phyloP scores from a whole-genome alignment of 2,329 filamentous ascomycete species.

The Aureobasidium sp. region DNA sequence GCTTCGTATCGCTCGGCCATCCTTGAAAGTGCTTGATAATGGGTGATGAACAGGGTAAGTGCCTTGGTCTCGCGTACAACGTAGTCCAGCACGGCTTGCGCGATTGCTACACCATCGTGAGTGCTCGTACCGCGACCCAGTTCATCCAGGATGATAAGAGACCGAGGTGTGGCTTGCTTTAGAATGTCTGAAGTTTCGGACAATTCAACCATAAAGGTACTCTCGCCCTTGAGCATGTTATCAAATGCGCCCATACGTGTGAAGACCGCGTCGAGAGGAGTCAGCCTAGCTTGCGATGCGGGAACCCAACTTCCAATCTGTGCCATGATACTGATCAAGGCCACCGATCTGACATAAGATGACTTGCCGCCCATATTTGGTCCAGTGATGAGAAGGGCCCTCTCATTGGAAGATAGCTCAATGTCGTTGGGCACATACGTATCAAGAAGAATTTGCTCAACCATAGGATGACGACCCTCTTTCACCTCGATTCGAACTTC shows the following conservation, averaged over 20 bases:
- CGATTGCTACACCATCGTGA: constrained; percentile 93
- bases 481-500: constrained; percentile 60
- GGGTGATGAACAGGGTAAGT: constrained; percentile 91
- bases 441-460: constrained; percentile 78
- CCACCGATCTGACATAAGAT: constrained; percentile 89
- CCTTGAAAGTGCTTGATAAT: constrained; percentile 78
- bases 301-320: constrained; percentile 94
- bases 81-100: constrained; percentile 80
- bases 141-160: constrained; percentile 88
- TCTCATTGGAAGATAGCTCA: constrained; percentile 54
- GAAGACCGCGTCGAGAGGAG: constrained; percentile 83
- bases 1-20: constrained; percentile 59
- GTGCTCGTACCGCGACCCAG: constrained; percentile 88
- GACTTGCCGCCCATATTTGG: constrained; percentile 99
- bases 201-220: constrained; percentile 96
- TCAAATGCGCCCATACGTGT: constrained; percentile 95
- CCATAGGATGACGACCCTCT: constrained; percentile 85
- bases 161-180: constrained; percentile 75
- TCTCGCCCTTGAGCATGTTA: constrained; percentile 90
- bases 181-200: constrained; percentile 87
- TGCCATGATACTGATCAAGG: constrained; percentile 85
- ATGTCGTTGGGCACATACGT: constrained; percentile 89
- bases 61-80: constrained; percentile 66
- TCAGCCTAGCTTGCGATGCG: constrained; percentile 62
- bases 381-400: constrained; percentile 83